Percentiles rank a stretch among this genome's conserved stretches.
Conservation (phyloP, 2,329 filamentous ascomycete species). For the Sphaerulina vaccinii region DNA sequence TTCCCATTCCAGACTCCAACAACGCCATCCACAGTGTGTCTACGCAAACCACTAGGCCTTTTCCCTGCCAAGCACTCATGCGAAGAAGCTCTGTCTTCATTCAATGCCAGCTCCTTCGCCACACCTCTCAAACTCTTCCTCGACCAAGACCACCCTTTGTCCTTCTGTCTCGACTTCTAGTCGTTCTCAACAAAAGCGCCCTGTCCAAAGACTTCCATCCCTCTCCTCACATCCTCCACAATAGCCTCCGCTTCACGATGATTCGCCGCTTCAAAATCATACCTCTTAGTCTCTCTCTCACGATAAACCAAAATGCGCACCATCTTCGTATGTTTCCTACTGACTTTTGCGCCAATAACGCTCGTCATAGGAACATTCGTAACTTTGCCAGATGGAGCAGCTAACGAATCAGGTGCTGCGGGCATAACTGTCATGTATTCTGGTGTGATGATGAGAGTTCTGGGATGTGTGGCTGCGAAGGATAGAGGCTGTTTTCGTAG, state of each 20-base stretch:
- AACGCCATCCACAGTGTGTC: background rate
- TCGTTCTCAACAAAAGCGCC: slow-evolving; percentile 11
- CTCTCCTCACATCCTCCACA: slow-evolving; percentile 67
- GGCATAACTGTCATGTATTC: slow-evolving; percentile 88
- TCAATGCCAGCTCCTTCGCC: background rate
- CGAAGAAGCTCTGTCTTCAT: too few species aligned
- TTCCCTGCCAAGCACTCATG: too few species aligned
- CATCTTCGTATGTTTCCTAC: slow-evolving; percentile 74
- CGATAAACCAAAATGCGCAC: slow-evolving; percentile 76
- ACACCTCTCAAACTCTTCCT: background rate
- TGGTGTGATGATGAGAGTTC: slow-evolving; percentile 75
- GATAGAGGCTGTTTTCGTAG: slow-evolving; percentile 81
- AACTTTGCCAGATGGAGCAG: slow-evolving; percentile 57
- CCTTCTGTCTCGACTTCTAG: slow-evolving; percentile 7
- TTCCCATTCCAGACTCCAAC: background rate
- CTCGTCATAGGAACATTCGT: slow-evolving; percentile 81
- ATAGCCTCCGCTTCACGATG: slow-evolving; percentile 74
- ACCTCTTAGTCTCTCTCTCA: slow-evolving; percentile 73
- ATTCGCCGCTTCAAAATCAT: slow-evolving; percentile 78
- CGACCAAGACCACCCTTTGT: background rate
- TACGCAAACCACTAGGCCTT: background rate
- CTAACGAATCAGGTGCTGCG: slow-evolving; percentile 38
- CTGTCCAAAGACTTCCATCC: slow-evolving; percentile 24
- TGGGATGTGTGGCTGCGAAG: slow-evolving; percentile 72
- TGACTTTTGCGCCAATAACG: slow-evolving; percentile 78